Evolutionary conservation across 305 asterid genomes (phyloP), one percentile per base, ranked within the genome.

Genomic region (Fraxinus paxiana): DNA sequence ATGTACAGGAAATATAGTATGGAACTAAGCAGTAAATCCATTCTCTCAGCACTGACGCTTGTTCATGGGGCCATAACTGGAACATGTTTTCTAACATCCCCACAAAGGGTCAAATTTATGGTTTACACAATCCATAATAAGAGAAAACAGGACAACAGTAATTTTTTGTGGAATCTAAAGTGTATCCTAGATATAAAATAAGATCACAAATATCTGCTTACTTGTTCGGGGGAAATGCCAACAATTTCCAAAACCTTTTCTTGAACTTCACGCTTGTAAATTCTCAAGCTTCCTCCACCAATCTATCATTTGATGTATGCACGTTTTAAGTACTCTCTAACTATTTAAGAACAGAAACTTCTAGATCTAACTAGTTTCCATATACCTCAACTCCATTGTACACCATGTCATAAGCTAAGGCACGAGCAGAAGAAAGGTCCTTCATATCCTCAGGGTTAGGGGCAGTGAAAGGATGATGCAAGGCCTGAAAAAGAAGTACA

Each of bases 261-360:
- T 82, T 96, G 99, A 76, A 96, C 88, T 34, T 94, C 97, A 35
- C 98, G 90, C 82, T 94, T 96, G 92, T 89, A 92, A 82, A 96
- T 96, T 87, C 99, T 94, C 88, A 96, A 88, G 91, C 99, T 94
- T 86, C 99, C 98, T 69, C 99, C 99, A 20, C 99, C 98, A 75
- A 96, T 92, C 98, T 96, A 80, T 78, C 80, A 84, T 31, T 70
- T 70, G 79, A 82, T 59, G 79, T 69, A 46, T 26, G 28, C 51
- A 56, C 76, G 34, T 61, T 34, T 59, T 30, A 56, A 26, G 69
- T 51, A 24, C 1, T 75, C 34, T 73, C 37, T 34, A 35, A 18
- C 51, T 56, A n/a, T 2, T 33, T 37, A 73, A 56, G 20, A 84
- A 72, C 28, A 28, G 54, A 79, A 83, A 54, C 34, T 37, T 15